phyloP scores from a whole-genome alignment of 768 basidiomycete species.

The Mycena alexandri region DNA sequence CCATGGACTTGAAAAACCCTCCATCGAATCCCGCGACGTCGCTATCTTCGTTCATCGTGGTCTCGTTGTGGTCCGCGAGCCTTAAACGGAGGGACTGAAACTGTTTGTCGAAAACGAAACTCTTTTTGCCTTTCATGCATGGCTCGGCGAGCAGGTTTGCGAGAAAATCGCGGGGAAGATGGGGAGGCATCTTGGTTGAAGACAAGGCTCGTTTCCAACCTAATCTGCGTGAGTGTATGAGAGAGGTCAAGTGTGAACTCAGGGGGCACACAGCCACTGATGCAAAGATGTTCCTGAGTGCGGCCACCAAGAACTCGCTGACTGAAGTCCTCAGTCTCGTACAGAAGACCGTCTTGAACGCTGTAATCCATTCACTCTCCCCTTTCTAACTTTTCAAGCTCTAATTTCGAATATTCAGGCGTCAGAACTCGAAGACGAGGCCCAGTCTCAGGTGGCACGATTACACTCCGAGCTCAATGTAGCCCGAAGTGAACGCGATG shows the following conservation, averaged over 20 bases:
- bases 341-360: conserved; percentile 34
- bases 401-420: conserved; percentile 52
- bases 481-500: conserved; percentile 64
- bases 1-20: conserved; percentile 19
- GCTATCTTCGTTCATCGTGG: background rate
- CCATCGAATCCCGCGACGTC: background rate
- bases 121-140: conserved; percentile 22
- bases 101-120: conserved; percentile 19
- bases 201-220: too few species aligned
- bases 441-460: conserved; percentile 65
- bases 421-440: conserved; percentile 66
- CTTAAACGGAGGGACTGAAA: conserved; percentile 7
- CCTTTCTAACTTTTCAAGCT: conserved; percentile 1
- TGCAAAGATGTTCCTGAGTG: conserved; percentile 24
- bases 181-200: conserved; percentile 1
- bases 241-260: background rate
- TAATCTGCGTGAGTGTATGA: too few species aligned
- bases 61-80: conserved; percentile 19
- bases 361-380: conserved; percentile 5
- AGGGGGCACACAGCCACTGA: conserved; percentile 15
- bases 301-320: conserved; percentile 26
- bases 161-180: conserved; percentile 28
- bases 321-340: conserved; percentile 33
- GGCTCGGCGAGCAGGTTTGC: conserved; percentile 24
- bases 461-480: conserved; percentile 60